phyloP scores from a whole-genome alignment of 2,329 filamentous ascomycete species.

The Nigrospora osmanthi region DNA sequence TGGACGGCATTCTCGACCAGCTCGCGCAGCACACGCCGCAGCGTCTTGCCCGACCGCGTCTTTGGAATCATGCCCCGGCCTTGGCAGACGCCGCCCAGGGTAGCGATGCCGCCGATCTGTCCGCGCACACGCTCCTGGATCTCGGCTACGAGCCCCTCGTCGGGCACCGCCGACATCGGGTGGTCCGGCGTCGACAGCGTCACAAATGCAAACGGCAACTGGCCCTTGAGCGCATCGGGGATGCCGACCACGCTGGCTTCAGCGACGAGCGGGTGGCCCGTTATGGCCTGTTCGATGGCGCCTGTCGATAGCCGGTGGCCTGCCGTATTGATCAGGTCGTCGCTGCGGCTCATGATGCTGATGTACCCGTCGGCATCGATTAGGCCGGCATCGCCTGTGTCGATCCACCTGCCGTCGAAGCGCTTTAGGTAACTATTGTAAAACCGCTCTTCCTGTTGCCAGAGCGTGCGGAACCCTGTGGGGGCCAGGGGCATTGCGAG shows the following conservation, averaged over 20 bases:
- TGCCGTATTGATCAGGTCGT: constrained; percentile 95
- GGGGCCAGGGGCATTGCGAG: constrained; percentile 75
- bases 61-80: constrained; percentile 84
- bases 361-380: constrained; percentile 68
- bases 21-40: constrained; percentile 74
- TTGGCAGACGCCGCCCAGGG: constrained; percentile 77
- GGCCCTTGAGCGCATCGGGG: constrained; percentile 79
- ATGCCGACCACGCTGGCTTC: constrained; percentile 84
- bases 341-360: constrained; percentile 56
- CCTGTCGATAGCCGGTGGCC: constrained; percentile 86
- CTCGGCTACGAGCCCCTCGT: constrained; percentile 41
- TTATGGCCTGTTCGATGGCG: constrained; percentile 84
- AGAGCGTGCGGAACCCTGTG: constrained; percentile 78
- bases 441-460: constrained; percentile 79
- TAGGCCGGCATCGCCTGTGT: constrained; percentile 86
- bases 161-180: constrained; percentile 41
- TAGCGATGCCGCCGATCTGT: constrained; percentile 83
- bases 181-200: constrained; percentile 40
- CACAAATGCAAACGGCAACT: constrained; percentile 86
- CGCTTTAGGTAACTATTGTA: constrained; percentile 78
- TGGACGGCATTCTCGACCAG: constrained; percentile 75
- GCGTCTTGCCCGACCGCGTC: constrained; percentile 85
- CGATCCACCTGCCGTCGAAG: constrained; percentile 76
- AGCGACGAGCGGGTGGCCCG: constrained; percentile 68
- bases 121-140: constrained; percentile 65